phyloP scores from a whole-genome alignment of 2,329 filamentous ascomycete genomes.

The Penicillium glabrum region DNA sequence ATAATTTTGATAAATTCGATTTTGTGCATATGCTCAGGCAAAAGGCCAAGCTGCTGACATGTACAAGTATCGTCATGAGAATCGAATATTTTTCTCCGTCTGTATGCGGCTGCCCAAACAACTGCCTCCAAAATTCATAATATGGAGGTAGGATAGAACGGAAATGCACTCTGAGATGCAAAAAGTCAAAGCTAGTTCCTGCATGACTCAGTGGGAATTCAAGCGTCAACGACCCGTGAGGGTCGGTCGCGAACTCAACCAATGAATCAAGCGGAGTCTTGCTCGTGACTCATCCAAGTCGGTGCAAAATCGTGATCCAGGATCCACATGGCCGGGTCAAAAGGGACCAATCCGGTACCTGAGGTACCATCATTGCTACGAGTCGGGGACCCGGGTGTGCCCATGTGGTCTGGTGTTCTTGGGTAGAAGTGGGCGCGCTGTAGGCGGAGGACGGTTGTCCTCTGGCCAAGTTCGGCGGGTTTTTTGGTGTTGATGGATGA shows the following conservation, averaged over 20 bases:
- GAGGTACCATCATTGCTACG: constrained; percentile 44
- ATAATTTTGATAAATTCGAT: neutral
- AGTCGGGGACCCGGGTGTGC: constrained; percentile 36
- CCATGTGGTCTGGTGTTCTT: constrained; percentile 32
- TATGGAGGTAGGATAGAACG: constrained; percentile 15
- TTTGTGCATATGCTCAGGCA: constrained; percentile 5
- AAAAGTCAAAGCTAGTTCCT: neutral
- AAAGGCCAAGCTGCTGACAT: neutral
- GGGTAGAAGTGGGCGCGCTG: constrained; percentile 16
- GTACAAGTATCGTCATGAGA: neutral
- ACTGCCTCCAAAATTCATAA: neutral
- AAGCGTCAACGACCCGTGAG: constrained; percentile 29
- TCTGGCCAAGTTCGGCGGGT: constrained; percentile 11
- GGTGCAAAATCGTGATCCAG: constrained; percentile 25
- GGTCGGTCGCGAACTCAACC: constrained; percentile 40
- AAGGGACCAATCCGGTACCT: constrained; percentile 41
- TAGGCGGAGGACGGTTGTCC: constrained; percentile 9
- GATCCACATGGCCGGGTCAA: constrained; percentile 33
- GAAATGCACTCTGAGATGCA: constrained; percentile 4
- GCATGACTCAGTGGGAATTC: constrained; percentile 33
- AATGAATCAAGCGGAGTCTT: constrained; percentile 1
- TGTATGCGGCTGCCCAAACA: neutral
- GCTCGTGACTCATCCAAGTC: constrained; percentile 18
- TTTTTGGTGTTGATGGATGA: constrained; percentile 15
- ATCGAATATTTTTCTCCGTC: constrained; percentile 15